phyloP scores from a whole-genome alignment of 1,284 basidiomycete species.

The Moniliophthora roreri region DNA sequence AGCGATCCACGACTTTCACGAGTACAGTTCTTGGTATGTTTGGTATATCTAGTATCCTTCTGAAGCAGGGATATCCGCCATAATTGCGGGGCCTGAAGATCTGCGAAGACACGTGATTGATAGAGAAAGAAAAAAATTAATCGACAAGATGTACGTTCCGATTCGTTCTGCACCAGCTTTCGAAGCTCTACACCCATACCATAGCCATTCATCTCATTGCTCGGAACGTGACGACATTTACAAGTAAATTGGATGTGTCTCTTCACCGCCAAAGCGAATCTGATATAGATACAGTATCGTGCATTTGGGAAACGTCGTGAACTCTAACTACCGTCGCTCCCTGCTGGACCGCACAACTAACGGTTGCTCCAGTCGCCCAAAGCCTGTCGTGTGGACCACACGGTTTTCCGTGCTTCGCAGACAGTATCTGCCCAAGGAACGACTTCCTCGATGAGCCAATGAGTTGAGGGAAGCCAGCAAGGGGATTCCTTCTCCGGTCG shows the following conservation, averaged over 20 bases:
- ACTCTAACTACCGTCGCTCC: constrained; percentile 79
- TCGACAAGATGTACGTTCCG: constrained; percentile 39
- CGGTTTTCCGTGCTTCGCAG: constrained; percentile 44
- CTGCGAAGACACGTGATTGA: constrained; percentile 9
- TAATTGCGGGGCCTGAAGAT: constrained; percentile 28
- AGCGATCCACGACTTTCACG: too few species aligned
- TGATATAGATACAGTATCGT: constrained; percentile 47
- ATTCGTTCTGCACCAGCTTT: constrained; percentile 47
- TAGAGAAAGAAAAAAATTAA: neutral
- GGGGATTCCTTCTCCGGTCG: constrained; percentile 40
- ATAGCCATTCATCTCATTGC: too few species aligned
- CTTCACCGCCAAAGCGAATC: constrained; percentile 40
- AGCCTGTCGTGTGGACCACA: constrained; percentile 65
- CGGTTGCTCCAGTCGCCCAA: constrained; percentile 83
- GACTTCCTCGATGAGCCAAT: constrained; percentile 85
- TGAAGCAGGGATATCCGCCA: constrained; percentile 1
- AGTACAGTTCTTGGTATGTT: too few species aligned
- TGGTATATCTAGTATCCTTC: neutral
- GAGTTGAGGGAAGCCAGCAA: constrained; percentile 70
- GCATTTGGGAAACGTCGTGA: constrained; percentile 78
- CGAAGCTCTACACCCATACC: too few species aligned
- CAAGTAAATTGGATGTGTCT: neutral
- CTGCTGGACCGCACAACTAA: constrained; percentile 76
- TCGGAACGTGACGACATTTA: too few species aligned
- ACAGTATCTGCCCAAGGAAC: constrained; percentile 71